Evolutionary conservation across 805 yeast species (phyloP).

Genomic region (Starmerella bombicola): DNA sequence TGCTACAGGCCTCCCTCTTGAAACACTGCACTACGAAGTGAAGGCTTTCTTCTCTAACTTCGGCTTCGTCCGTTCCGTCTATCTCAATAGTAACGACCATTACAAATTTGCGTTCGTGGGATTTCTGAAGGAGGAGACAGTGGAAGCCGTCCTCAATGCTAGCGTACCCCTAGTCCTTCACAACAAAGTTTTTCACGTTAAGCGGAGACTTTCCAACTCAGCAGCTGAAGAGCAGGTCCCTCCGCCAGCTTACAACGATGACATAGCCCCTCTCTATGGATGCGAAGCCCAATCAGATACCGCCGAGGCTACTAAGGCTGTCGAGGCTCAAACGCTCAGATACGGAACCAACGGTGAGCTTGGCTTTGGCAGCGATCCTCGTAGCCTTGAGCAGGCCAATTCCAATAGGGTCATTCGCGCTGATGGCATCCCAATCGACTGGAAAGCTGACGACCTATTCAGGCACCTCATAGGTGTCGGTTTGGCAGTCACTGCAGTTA

Average conservation of each 20-base stretch:
- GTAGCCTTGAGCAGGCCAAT: background rate
- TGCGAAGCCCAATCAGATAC: no score
- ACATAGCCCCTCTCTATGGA: no score
- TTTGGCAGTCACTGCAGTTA: constrained; percentile 6
- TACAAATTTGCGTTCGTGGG: background rate
- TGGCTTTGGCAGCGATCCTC: background rate
- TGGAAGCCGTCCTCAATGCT: background rate
- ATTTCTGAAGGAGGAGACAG: background rate
- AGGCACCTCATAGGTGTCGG: constrained; percentile 4
- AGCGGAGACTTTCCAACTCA: no score
- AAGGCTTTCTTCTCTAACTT: background rate
- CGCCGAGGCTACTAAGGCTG: no score
- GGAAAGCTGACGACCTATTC: constrained; percentile 15
- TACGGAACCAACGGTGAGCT: constrained; percentile 4
- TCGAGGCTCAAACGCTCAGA: background rate
- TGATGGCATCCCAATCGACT: constrained; percentile 13
- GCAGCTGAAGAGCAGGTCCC: no score
- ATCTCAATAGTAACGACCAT: background rate
- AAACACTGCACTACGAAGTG: background rate
- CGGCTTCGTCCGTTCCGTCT: constrained; percentile 1
- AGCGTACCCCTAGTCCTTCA: no score
- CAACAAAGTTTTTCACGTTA: no score
- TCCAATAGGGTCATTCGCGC: constrained; percentile 17
- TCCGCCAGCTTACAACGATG: no score
- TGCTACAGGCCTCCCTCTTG: background rate